phyloP scores from a whole-genome alignment of 805 yeast genomes.

The Cyberlindnera saturnus region DNA sequence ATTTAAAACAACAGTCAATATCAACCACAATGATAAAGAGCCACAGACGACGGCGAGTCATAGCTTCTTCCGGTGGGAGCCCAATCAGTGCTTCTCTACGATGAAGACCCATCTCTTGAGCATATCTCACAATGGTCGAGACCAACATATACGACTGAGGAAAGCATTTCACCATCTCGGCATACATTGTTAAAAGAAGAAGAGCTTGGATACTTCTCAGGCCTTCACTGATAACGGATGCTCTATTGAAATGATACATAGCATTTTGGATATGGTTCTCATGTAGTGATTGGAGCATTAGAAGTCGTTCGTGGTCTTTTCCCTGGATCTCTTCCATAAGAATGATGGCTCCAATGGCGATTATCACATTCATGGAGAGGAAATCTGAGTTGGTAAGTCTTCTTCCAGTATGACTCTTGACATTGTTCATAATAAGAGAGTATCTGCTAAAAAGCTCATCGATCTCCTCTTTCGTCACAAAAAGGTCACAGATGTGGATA shows the following conservation, averaged over 20 bases:
- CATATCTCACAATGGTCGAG: constrained; percentile 44
- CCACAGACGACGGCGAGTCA: constrained; percentile 39
- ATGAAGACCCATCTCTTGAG: constrained; percentile 54
- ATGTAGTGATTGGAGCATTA: constrained; percentile 22
- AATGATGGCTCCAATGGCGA: constrained; percentile 21
- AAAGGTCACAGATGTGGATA: constrained; percentile 5
- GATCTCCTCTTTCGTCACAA: constrained; percentile 13
- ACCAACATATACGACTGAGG: constrained; percentile 37
- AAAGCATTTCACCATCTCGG: constrained; percentile 31
- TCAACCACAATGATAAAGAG: constrained; percentile 44
- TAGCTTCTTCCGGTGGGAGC: constrained; percentile 30
- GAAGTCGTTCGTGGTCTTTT: neutral
- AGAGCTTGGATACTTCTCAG: constrained; percentile 45
- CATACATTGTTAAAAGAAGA: constrained; percentile 35
- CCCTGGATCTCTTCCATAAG: neutral
- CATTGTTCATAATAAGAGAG: constrained; percentile 9
- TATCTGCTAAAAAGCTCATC: constrained; percentile 15
- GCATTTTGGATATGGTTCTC: constrained; percentile 31
- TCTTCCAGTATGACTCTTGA: neutral
- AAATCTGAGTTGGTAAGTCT: constrained; percentile 26
- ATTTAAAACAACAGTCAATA: constrained; percentile 35
- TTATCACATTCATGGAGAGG: constrained; percentile 25
- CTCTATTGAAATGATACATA: constrained; percentile 46
- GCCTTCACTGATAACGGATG: constrained; percentile 46
- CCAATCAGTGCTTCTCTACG: constrained; percentile 38